phyloP scores from a whole-genome alignment of 768 basidiomycete genomes.

The Dictyophora rubrovolvata region DNA sequence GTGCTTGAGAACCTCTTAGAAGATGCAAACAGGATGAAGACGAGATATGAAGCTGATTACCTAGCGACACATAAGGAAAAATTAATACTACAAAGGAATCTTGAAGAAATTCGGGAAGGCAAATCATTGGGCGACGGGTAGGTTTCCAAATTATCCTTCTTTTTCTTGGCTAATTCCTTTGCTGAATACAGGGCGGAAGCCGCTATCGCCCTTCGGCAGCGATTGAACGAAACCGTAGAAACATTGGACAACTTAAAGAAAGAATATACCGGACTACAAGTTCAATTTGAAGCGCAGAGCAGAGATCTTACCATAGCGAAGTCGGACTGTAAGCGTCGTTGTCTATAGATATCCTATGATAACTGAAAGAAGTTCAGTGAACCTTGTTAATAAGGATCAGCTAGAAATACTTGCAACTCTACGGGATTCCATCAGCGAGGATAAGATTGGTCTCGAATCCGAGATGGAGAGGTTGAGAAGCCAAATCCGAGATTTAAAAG shows the following conservation, averaged over 20 bases:
- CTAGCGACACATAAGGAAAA: slow-evolving; percentile 75
- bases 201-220: slow-evolving; percentile 77
- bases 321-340: slow-evolving; percentile 60
- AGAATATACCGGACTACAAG: slow-evolving; percentile 60
- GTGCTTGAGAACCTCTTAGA: slow-evolving; percentile 89
- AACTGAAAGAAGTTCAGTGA: slow-evolving; percentile 41
- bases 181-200: slow-evolving; percentile 55
- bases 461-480: slow-evolving; percentile 56
- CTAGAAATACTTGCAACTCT: slow-evolving; percentile 78
- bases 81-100: slow-evolving; percentile 63
- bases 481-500: slow-evolving; percentile 58
- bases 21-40: slow-evolving; percentile 85
- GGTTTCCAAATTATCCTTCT: slow-evolving; percentile 14
- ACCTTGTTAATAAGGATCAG: slow-evolving; percentile 87
- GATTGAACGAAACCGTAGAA: slow-evolving; percentile 80
- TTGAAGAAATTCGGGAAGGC: slow-evolving; percentile 88
- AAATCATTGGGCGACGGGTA: slow-evolving; percentile 76
- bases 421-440: slow-evolving; percentile 82
- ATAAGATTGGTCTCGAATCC: slow-evolving; percentile 64
- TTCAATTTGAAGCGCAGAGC: slow-evolving; percentile 48
- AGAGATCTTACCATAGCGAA: slow-evolving; percentile 75
- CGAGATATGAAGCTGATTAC: slow-evolving; percentile 82
- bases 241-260: slow-evolving; percentile 64
- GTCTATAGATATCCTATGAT: slow-evolving; percentile 5
- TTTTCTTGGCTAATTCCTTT: not conserved